Evolutionary conservation across 768 basidiomycete species (phyloP), one percentile per base, ranked within the genome.

Genomic region (Rickenella mellea): DNA sequence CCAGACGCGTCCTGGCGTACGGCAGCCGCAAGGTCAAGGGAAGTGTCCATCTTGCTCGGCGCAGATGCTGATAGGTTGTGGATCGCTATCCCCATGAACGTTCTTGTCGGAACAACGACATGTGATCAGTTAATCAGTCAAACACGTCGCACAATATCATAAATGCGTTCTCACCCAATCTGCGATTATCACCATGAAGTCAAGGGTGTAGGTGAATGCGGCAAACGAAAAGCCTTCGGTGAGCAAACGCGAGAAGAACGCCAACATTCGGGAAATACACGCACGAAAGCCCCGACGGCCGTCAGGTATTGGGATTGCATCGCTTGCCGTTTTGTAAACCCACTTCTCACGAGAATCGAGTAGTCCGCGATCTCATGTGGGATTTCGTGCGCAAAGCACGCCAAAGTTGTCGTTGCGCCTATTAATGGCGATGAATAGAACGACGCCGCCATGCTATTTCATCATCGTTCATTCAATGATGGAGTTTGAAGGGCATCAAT

Each of bases 341-440:
- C 90, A 51, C 85, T 88, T 30, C 85, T 80, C 37, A 92, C 76
- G 27, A 92, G 68, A 50, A 93, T 92, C n/a, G 87, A 90, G 55
- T 92, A 93, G 58, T 93, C 91, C n/a, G 90, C 91, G 48, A 94
- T 93, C 69, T 94, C 89, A 55, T 94, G 90, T 14, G 91, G 91
- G 41, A 94, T 93, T 62, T 94, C 90, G 58, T 94, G 89, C 2
- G 87, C 88, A 55, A 93, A 94, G 56, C 90, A 93, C 20, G 91
- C 91, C 35, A 94, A 71, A n/a, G 90, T 91, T 2, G 90, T 93
- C 31, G 90, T 92, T 27, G 91, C 90, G 31, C 91, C 91, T 48
- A 94, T 88, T 44, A 91, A 67, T 3, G 91, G 91, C 26, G 86
- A 88, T n/a, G 88, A 89, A 58, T 93, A 93, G 68, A 93, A 94